Percentiles rank a stretch among this genome's conserved stretches.
Conservation (phyloP, 495 filamentous ascomycete genomes). For the Lophiotrema nucula region DNA sequence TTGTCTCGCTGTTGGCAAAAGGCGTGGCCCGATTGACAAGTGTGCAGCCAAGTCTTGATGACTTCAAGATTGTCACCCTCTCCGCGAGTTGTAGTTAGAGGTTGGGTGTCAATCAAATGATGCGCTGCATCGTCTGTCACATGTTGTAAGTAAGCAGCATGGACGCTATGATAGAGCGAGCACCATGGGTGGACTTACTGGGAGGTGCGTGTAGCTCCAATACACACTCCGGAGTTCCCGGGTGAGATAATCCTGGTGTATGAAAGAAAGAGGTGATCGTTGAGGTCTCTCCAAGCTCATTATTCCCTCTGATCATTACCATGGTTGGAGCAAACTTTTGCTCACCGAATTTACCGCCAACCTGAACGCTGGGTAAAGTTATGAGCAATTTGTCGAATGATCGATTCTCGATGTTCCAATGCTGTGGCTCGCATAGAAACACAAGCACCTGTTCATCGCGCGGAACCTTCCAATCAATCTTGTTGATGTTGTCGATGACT, state of each 20-base stretch:
- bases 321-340: not conserved
- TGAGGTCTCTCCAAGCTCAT: not conserved
- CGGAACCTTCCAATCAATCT: not conserved
- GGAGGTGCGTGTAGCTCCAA: not conserved
- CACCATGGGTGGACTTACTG: not conserved
- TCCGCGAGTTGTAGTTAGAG: not conserved
- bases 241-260: not conserved
- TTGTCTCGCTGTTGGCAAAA: constrained; percentile 1
- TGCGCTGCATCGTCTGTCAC: not conserved
- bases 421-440: not conserved
- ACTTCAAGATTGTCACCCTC: not conserved
- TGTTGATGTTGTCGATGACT: not conserved
- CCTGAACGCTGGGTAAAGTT: not conserved
- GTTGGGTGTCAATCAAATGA: not conserved
- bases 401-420: not conserved
- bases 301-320: not conserved
- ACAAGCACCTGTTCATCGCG: not conserved
- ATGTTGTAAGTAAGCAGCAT: not conserved
- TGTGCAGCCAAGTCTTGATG: not conserved
- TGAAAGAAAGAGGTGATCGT: not conserved
- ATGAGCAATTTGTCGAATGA: constrained; percentile 1
- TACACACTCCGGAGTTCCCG: not conserved
- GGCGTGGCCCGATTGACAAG: not conserved
- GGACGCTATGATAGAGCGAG: not conserved
- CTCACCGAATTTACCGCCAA: not conserved